A percentile compares a stretch with the other conserved stretches of the same genome.
Conservation (phyloP, 805 yeast genomes). For the Komagataella populi region DNA sequence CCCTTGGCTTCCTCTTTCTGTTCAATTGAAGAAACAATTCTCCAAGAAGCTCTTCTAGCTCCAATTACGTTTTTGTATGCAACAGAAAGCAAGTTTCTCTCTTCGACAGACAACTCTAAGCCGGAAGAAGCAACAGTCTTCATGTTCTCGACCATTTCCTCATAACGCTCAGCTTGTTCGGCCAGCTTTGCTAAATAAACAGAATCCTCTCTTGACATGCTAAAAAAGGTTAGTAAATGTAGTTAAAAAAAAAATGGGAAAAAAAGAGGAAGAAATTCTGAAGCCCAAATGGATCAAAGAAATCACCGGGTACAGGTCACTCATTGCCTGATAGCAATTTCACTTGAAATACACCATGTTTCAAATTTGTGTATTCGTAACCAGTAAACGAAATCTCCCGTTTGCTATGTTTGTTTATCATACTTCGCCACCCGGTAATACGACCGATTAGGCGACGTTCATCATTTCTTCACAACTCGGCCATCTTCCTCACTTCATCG, state of each 20-base stretch:
- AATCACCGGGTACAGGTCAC: not conserved
- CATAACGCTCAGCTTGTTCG: conserved; percentile 99
- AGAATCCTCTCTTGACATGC: conserved; percentile 81
- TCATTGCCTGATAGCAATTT: not conserved
- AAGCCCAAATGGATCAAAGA: not conserved
- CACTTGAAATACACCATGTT: not conserved
- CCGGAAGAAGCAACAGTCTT: conserved; percentile 94
- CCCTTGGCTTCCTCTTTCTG: conserved; percentile 97
- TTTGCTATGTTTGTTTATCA: not conserved
- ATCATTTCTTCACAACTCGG: not conserved
- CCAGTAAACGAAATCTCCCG: not conserved
- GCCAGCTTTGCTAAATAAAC: conserved; percentile 97
- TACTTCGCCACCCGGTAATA: not conserved
- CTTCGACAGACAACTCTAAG: conserved; percentile 92
- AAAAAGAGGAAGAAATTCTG: not conserved
- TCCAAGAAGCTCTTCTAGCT: conserved; percentile 98
- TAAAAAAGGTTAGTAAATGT: not conserved
- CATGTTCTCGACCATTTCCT: conserved; percentile 98
- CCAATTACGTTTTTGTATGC: conserved; percentile 98
- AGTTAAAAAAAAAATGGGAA: not conserved
- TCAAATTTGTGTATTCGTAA: not conserved
- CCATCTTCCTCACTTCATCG: not conserved
- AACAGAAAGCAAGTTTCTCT: conserved; percentile 91
- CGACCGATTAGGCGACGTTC: not conserved
- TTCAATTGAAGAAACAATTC: conserved; percentile 95